Evolutionary conservation across 139 green algal genomes (phyloP).

Genomic region (Chlamydomonas incerta): DNA sequence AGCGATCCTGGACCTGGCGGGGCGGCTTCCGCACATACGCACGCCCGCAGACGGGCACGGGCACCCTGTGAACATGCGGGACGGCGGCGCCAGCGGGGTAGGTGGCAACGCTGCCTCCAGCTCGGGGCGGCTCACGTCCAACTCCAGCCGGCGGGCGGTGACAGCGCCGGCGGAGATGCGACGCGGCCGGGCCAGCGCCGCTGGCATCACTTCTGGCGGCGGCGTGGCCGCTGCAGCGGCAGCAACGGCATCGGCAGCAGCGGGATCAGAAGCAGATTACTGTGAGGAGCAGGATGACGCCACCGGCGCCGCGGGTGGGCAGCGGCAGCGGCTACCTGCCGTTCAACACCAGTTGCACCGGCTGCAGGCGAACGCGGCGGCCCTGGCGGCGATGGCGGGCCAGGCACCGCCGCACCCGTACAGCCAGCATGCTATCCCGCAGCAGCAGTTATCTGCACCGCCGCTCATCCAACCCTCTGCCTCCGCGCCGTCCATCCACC

Average conservation of each 20-base stretch:
- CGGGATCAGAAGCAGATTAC: neutral
- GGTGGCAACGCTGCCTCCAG: too few relatives aligned
- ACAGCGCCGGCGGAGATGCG: conserved; percentile 20
- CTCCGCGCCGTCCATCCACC: neutral
- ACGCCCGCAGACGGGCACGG: neutral
- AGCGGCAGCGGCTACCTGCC: neutral
- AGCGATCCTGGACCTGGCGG: conserved; percentile 16
- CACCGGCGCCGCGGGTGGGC: neutral
- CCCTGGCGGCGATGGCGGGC: conserved; percentile 6
- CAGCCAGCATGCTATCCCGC: neutral
- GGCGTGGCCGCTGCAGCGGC: neutral
- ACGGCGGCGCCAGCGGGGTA: neutral
- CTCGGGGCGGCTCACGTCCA: too few relatives aligned
- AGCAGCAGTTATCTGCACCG: neutral
- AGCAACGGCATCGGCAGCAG: neutral
- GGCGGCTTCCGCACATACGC: conserved; percentile 13
- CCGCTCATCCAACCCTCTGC: neutral
- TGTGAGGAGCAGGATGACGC: neutral
- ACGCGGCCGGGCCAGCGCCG: neutral
- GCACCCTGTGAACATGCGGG: neutral
- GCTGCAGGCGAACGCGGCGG: neutral
- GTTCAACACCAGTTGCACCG: conserved; percentile 31
- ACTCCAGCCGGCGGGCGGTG: neutral
- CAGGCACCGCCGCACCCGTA: neutral
- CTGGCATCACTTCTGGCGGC: neutral